These are phyloP conservation scores for Wickerhamiella occidentalis DNA, from an alignment of 805 yeast species.

Conservation along the genomic window DNA sequence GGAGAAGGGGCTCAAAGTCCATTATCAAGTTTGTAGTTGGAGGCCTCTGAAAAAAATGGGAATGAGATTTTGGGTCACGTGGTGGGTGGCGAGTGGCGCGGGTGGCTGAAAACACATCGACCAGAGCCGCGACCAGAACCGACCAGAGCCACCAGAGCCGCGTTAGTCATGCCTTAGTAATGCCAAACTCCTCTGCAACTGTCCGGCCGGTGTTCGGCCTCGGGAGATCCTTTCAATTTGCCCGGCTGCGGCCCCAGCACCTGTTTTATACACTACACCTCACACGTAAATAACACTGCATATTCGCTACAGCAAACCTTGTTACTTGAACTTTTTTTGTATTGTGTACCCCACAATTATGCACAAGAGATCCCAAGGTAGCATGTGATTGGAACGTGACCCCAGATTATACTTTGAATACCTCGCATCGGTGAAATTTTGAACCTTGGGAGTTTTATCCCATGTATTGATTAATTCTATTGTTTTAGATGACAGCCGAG, in stretches of 20 bases:
- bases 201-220: background rate
- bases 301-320: too few species aligned
- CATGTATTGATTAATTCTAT: background rate
- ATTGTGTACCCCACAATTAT: background rate
- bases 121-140: too few species aligned
- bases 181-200: background rate
- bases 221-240: background rate
- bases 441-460: background rate
- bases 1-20: conserved; percentile 32
- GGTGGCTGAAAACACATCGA: too few species aligned
- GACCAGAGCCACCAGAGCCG: too few species aligned
- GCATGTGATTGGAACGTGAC: background rate
- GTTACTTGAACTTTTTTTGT: too few species aligned
- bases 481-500: background rate
- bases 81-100: background rate
- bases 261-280: too few species aligned
- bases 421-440: background rate
- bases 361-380: background rate
- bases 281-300: too few species aligned
- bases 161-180: background rate
- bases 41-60: background rate
- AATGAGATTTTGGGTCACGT: background rate
- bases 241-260: background rate
- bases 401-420: background rate
- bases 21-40: background rate